phyloP scores from a whole-genome alignment of 495 filamentous ascomycete genomes.

The Pyronema omphalodes region DNA sequence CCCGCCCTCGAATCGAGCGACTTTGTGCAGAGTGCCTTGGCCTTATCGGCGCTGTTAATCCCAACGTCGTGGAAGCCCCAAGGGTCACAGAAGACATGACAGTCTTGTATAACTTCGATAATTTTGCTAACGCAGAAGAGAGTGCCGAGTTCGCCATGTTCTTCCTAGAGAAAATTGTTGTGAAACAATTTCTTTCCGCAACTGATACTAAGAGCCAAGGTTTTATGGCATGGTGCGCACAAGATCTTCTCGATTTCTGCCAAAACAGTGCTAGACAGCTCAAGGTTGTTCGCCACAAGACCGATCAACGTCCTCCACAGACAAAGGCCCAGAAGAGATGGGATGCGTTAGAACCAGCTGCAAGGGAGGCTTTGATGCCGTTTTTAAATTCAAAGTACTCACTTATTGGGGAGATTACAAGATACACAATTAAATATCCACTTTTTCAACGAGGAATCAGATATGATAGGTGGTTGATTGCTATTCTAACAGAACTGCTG shows the following conservation, averaged over 20 bases:
- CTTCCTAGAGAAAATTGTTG: constrained; percentile 66
- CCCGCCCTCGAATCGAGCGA: constrained; percentile 35
- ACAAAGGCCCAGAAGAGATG: constrained; percentile 40
- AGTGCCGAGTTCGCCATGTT: constrained; percentile 73
- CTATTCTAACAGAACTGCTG: constrained; percentile 63
- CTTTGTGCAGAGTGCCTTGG: constrained; percentile 66
- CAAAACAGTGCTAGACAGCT: constrained; percentile 1
- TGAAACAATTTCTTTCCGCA: constrained; percentile 76
- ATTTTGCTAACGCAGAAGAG: constrained; percentile 64
- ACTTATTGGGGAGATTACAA: constrained; percentile 35
- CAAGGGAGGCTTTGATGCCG: constrained; percentile 63
- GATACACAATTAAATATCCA: constrained; percentile 45
- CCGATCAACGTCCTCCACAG: constrained; percentile 30
- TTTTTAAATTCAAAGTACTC: constrained; percentile 70
- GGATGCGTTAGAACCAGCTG: constrained; percentile 50
- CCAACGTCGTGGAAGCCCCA: constrained; percentile 66
- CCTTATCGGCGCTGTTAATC: constrained; percentile 75
- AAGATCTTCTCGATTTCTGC: constrained; percentile 58
- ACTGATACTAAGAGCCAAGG: constrained; percentile 73
- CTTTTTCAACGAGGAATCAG: constrained; percentile 44
- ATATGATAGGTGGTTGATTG: constrained; percentile 68
- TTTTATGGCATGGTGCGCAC: constrained; percentile 83
- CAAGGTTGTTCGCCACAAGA: constrained; percentile 7
- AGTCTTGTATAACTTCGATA: constrained; percentile 41
- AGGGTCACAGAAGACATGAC: constrained; percentile 63